Percentiles rank a stretch among this genome's conserved stretches.
Evolutionary conservation across 208 protist genomes (phyloP).

Genomic region (Crithidia sp.): DNA sequence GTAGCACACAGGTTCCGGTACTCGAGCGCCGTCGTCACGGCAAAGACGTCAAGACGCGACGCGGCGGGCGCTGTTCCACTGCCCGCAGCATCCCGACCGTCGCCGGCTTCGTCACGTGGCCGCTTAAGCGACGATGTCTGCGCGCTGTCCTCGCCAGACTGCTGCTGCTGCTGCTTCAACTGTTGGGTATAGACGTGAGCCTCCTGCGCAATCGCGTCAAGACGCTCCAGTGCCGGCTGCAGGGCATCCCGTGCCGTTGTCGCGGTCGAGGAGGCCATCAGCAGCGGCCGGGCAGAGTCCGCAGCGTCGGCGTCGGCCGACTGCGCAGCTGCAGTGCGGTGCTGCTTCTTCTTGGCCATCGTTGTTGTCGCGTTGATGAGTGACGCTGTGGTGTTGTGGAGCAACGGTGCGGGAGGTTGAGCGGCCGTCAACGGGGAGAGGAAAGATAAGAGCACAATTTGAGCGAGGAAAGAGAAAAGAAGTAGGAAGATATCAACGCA

Average conservation of each 20-base stretch:
- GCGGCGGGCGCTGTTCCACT: background rate
- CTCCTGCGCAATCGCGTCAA: slow-evolving; percentile 61
- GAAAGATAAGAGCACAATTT: too few species aligned
- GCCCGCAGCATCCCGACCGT: background rate
- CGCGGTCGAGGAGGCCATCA: slow-evolving; percentile 13
- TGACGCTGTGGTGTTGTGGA: too few species aligned
- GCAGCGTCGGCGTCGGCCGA: background rate
- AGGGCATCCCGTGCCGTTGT: slow-evolving; percentile 36
- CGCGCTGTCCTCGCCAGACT: background rate
- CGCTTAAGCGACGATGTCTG: slow-evolving; percentile 15
- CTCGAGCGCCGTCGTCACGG: slow-evolving; percentile 56
- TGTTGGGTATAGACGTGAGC: slow-evolving; percentile 46
- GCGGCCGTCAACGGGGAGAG: too few species aligned
- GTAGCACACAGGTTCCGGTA: slow-evolving; percentile 38
- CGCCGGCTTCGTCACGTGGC: background rate
- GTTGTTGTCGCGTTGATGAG: background rate
- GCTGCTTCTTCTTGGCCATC: slow-evolving; percentile 30
- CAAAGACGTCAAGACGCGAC: slow-evolving; percentile 46
- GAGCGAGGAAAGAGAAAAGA: too few species aligned
- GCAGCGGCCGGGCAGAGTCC: slow-evolving; percentile 7
- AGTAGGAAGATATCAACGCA: too few species aligned
- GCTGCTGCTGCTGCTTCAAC: slow-evolving; percentile 11
- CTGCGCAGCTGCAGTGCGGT: slow-evolving; percentile 16
- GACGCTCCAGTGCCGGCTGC: slow-evolving; percentile 31
- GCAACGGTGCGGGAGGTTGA: background rate